Evolutionary conservation across 441 rosid genomes (phyloP).

Genomic region (Syzygium malaccense): DNA sequence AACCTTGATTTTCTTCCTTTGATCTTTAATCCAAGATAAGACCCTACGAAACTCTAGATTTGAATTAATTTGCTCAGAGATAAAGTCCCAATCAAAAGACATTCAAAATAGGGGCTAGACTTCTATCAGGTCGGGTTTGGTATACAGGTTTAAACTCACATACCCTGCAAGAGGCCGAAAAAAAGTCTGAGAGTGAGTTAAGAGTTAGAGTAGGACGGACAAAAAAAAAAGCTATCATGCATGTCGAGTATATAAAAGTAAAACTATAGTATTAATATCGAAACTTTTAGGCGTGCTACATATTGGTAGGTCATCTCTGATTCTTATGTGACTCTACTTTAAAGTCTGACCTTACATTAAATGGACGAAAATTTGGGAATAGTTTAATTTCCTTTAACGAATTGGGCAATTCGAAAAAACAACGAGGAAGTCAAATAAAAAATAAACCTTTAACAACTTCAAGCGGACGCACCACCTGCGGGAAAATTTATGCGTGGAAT

Average conservation of each 20-base stretch:
- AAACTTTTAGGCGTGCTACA: background rate
- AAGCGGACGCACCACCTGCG: background rate
- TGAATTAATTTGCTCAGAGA: background rate
- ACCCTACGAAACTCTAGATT: background rate
- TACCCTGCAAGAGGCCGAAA: rapidly evolving
- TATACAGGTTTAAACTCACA: no score
- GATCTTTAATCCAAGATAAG: background rate
- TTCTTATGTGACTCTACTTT: background rate
- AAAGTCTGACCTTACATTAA: background rate
- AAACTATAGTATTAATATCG: background rate
- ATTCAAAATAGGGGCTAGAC: background rate
- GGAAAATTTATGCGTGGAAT: background rate
- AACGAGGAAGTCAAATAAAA: background rate
- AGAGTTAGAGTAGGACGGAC: no score
- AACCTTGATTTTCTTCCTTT: background rate
- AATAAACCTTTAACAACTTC: background rate
- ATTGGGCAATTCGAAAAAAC: background rate
- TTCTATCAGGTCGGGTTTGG: background rate
- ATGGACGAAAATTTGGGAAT: no score
- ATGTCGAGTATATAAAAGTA: background rate
- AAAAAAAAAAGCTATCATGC: background rate
- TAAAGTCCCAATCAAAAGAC: background rate
- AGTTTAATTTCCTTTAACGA: background rate
- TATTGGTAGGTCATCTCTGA: background rate
- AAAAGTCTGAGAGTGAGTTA: no score